Percentiles rank a stretch among this genome's conserved stretches.
Conservation (phyloP, 2,329 filamentous ascomycete species). For the Dichotomopilus funicola region DNA sequence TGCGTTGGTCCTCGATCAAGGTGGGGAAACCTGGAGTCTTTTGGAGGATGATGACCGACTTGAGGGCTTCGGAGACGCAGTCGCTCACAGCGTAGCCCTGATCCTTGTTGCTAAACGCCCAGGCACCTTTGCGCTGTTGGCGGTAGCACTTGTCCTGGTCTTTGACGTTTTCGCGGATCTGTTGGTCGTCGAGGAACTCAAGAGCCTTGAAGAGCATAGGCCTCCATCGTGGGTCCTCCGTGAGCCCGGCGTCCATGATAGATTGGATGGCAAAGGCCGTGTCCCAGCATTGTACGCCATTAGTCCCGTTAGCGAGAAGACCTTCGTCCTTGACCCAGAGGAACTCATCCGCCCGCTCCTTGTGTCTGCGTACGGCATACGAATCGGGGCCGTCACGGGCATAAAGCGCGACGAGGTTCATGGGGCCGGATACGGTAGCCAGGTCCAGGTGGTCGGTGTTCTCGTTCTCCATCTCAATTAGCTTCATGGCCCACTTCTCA, state of each 20-base stretch:
- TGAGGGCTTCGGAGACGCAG: conserved; percentile 86
- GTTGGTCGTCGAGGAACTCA: conserved; percentile 81
- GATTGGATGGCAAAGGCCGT: conserved; percentile 86
- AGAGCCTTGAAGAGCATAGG: conserved; percentile 80
- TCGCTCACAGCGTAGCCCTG: conserved; percentile 96
- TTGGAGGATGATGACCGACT: conserved; percentile 76
- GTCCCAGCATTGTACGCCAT: conserved; percentile 97
- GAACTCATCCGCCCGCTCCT: conserved; percentile 77
- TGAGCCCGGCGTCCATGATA: conserved; percentile 69
- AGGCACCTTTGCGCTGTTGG: conserved; percentile 84
- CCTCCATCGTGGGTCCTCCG: conserved; percentile 68
- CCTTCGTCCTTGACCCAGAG: conserved; percentile 90
- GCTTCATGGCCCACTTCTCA: conserved; percentile 73
- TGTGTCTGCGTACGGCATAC: conserved; percentile 64
- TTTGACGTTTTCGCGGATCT: conserved; percentile 76
- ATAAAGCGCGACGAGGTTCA: conserved; percentile 86
- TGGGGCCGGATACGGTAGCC: conserved; percentile 80
- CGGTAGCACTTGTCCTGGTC: conserved; percentile 79
- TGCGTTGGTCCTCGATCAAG: conserved; percentile 66
- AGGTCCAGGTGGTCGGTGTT: conserved; percentile 85
- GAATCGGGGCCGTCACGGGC: conserved; percentile 74
- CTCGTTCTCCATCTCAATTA: conserved; percentile 84
- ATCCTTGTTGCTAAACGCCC: conserved; percentile 87
- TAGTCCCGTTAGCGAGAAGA: conserved; percentile 92
- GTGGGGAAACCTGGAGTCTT: conserved; percentile 67